Percentiles rank a stretch among this genome's conserved stretches.
These are phyloP conservation scores for Cryptosporidium meleagridis DNA, from an alignment of 169 alveolate species.

Conservation along the genomic window DNA sequence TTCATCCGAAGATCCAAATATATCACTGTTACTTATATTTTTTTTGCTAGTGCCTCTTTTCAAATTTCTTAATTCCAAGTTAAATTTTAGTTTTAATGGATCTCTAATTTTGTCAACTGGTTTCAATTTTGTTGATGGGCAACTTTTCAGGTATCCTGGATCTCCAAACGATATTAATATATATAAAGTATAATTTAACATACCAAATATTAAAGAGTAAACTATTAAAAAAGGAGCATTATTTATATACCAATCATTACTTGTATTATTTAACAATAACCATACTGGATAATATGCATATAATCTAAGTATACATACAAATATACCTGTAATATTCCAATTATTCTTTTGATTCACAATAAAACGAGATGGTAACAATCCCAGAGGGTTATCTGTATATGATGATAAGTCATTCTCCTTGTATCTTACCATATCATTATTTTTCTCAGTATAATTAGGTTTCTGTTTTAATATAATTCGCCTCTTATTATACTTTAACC, in stretches of 20 bases:
- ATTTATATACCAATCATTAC: constrained; percentile 41
- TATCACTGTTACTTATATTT: not conserved
- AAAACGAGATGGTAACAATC: constrained; percentile 74
- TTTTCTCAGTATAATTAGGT: not conserved
- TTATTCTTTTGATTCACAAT: constrained; percentile 33
- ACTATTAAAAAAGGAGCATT: constrained; percentile 63
- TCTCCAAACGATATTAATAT: constrained; percentile 63
- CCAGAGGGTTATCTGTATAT: constrained; percentile 60
- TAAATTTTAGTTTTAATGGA: constrained; percentile 39
- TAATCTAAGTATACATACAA: constrained; percentile 45
- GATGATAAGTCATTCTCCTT: constrained; percentile 56
- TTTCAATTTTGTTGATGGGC: constrained; percentile 59
- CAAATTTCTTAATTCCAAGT: constrained; percentile 20
- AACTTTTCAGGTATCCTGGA: constrained; percentile 45
- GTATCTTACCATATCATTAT: constrained; percentile 61
- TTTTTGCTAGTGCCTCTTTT: not conserved
- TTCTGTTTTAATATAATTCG: not conserved
- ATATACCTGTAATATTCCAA: constrained; percentile 54
- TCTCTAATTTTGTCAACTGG: constrained; percentile 54
- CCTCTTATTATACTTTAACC: not conserved
- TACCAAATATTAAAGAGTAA: constrained; percentile 10
- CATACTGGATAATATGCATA: constrained; percentile 69
- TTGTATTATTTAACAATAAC: constrained; percentile 55
- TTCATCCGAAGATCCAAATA: constrained; percentile 20
- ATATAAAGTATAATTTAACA: constrained; percentile 46